These are phyloP conservation scores for Piedraia hortae DNA, from an alignment of 2,329 filamentous ascomycete genomes.

Conservation along the genomic window DNA sequence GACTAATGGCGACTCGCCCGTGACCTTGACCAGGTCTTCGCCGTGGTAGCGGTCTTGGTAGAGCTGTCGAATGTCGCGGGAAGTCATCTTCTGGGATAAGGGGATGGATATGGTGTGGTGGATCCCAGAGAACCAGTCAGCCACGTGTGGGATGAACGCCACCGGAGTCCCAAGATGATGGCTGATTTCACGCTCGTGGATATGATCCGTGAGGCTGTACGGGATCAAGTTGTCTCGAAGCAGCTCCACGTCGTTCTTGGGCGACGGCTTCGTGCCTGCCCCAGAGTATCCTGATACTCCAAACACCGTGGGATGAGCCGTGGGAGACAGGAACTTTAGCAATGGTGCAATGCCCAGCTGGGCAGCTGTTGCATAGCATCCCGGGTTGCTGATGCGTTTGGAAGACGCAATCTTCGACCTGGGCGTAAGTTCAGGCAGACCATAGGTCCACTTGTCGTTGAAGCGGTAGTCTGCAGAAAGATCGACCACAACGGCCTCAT, in stretches of 20 bases:
- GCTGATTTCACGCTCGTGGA: constrained; percentile 81
- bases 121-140: constrained; percentile 93
- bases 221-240: constrained; percentile 73
- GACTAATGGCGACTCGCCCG: constrained; percentile 64
- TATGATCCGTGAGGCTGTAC: constrained; percentile 76
- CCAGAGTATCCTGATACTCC: constrained; percentile 87
- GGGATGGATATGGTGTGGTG: constrained; percentile 78
- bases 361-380: constrained; percentile 82
- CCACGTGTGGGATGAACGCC: constrained; percentile 78
- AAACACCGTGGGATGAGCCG: constrained; percentile 53
- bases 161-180: constrained; percentile 45
- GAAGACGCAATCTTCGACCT: constrained; percentile 50
- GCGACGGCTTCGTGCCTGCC: constrained; percentile 75
- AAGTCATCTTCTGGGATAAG: constrained; percentile 60
- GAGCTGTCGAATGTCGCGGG: constrained; percentile 71
- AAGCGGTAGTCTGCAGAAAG: constrained; percentile 94
- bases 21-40: constrained; percentile 80
- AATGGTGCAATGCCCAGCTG: constrained; percentile 73
- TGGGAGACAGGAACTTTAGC: constrained; percentile 38
- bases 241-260: constrained; percentile 71
- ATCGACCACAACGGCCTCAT: constrained; percentile 55
- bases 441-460: constrained; percentile 63
- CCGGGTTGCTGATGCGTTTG: constrained; percentile 69
- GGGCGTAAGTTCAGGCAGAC: constrained; percentile 60
- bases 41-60: constrained; percentile 93